Evolutionary conservation across 2,329 filamentous ascomycete species (phyloP).

Genomic region (Exophiala lecanii-corni): DNA sequence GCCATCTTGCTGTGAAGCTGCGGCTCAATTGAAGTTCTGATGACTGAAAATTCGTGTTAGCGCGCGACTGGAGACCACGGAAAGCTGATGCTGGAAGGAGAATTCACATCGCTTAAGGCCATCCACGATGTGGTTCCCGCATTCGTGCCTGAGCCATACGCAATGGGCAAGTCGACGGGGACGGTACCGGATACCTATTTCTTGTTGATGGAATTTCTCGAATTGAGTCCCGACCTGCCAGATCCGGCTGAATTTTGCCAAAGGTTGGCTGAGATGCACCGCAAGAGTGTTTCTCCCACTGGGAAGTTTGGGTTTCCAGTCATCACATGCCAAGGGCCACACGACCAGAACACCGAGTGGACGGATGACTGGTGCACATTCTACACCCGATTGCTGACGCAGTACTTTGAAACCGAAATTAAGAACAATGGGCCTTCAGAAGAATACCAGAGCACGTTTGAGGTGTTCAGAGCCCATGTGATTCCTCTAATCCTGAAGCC

Average conservation of each 20-base stretch:
- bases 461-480: slow-evolving; percentile 26
- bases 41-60: slow-evolving; percentile 1
- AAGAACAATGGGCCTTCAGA: slow-evolving; percentile 31
- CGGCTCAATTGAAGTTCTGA: neutral
- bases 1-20: neutral
- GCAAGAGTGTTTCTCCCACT: slow-evolving; percentile 30
- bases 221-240: slow-evolving; percentile 29
- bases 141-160: slow-evolving; percentile 30
- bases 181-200: slow-evolving; percentile 28
- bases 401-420: slow-evolving; percentile 30
- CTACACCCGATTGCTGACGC: slow-evolving; percentile 33
- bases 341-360: slow-evolving; percentile 31
- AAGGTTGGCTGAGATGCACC: slow-evolving; percentile 31
- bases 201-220: slow-evolving; percentile 31
- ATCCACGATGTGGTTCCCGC: slow-evolving; percentile 28
- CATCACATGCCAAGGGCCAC: slow-evolving; percentile 32
- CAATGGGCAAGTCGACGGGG: slow-evolving; percentile 27
- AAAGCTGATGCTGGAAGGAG: slow-evolving; percentile 28
- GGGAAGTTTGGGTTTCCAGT: slow-evolving; percentile 37
- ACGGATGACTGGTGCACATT: slow-evolving; percentile 38
- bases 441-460: slow-evolving; percentile 28
- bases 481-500: slow-evolving; percentile 32
- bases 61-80: slow-evolving; percentile 11
- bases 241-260: slow-evolving; percentile 27
- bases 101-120: slow-evolving; percentile 32